A percentile compares a stretch with the other conserved stretches of the same genome.
These are phyloP conservation scores for Curvularia eragrostidis DNA, from an alignment of 2,329 filamentous ascomycete species.

Conservation along the genomic window DNA sequence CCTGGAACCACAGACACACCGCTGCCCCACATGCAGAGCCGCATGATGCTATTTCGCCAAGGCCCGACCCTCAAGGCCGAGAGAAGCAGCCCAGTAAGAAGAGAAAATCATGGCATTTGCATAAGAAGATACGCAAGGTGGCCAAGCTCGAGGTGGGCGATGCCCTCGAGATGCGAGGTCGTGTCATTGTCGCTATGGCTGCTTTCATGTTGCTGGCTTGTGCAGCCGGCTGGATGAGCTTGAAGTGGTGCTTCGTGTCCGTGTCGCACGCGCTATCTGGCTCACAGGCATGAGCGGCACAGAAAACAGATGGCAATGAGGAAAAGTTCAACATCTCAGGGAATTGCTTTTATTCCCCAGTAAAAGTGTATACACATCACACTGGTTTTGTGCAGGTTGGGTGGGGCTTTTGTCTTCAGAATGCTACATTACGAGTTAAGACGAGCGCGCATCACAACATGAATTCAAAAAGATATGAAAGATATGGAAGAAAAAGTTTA, in stretches of 20 bases:
- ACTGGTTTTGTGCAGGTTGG: neutral
- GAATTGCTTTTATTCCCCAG: neutral
- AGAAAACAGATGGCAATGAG: neutral
- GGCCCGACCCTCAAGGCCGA: conserved; percentile 6
- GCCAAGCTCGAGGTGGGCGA: conserved; percentile 68
- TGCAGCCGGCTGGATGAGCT: conserved; percentile 27
- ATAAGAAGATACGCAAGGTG: conserved; percentile 60
- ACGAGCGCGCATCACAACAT: neutral
- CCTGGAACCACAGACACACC: conserved; percentile 26
- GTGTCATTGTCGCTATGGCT: conserved; percentile 61
- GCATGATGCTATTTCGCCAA: conserved; percentile 25
- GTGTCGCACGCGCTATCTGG: conserved; percentile 1
- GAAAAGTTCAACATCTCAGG: neutral
- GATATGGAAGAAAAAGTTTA: neutral
- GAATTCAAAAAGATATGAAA: too few species aligned
- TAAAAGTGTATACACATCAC: neutral
- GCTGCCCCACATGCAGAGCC: conserved; percentile 32
- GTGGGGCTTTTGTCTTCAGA: too few species aligned
- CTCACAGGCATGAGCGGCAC: neutral
- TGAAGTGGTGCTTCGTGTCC: conserved; percentile 29
- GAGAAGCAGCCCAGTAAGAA: conserved; percentile 14
- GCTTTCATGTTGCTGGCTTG: conserved; percentile 33
- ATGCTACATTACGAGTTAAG: neutral
- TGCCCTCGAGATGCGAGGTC: conserved; percentile 66
- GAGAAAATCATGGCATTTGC: conserved; percentile 46